phyloP scores from a whole-genome alignment of 139 green algal species.

The Picochlorum sp. region DNA sequence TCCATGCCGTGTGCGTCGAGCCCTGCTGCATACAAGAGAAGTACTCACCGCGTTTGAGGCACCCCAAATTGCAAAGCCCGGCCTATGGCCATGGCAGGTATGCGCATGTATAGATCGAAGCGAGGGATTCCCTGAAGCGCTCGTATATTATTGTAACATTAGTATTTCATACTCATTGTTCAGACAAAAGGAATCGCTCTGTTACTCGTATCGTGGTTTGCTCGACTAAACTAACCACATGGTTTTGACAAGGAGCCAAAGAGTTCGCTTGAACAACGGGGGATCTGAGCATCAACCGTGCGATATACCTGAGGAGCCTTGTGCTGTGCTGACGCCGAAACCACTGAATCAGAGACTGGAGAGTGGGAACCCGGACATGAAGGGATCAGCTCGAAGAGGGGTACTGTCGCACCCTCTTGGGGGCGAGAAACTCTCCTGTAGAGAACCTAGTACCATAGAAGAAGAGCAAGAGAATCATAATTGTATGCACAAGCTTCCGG shows the following conservation, averaged over 20 bases:
- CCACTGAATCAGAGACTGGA: too few relatives aligned
- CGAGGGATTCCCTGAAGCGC: too few relatives aligned
- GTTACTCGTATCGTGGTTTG: neutral
- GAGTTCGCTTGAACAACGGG: neutral
- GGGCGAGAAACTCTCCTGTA: neutral
- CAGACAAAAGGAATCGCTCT: neutral
- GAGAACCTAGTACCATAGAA: neutral
- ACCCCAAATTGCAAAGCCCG: too few relatives aligned
- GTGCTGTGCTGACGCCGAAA: neutral
- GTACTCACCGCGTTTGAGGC: too few relatives aligned
- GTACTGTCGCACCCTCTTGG: slow-evolving; percentile 23
- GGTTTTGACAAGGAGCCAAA: slow-evolving; percentile 7
- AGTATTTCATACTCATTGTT: too few relatives aligned
- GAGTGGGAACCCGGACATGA: neutral
- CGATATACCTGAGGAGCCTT: neutral
- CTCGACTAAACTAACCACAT: neutral
- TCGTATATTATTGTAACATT: too few relatives aligned
- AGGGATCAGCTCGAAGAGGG: slow-evolving; percentile 7
- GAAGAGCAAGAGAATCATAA: slow-evolving; percentile 2
- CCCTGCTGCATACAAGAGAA: too few relatives aligned
- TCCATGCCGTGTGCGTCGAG: too few relatives aligned
- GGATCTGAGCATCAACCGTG: neutral
- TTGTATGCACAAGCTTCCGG: slow-evolving; percentile 26
- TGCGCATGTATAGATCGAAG: too few relatives aligned
- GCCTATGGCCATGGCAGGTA: too few relatives aligned